phyloP scores from a whole-genome alignment of 176 grass and related monocot species.

The Tillandsia fasciculata region DNA sequence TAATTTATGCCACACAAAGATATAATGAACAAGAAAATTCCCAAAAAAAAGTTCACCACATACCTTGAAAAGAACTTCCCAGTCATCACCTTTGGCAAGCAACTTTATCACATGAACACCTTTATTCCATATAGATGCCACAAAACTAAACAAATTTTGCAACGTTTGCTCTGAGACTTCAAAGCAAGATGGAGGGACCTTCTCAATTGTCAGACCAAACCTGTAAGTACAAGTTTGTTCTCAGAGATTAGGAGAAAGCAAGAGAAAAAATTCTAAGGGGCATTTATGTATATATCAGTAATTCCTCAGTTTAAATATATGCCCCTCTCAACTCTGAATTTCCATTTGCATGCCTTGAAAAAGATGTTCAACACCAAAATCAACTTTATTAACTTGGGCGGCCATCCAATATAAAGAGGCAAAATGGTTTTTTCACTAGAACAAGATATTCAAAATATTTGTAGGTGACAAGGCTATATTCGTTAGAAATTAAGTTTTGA shows the following conservation, averaged over 20 bases:
- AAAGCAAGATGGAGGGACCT: constrained; percentile 63
- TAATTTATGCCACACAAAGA: background rate
- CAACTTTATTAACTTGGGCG: no score
- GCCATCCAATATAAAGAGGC: no score
- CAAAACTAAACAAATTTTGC: constrained; percentile 27
- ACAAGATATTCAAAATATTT: no score
- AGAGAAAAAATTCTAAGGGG: background rate
- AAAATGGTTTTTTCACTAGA: background rate
- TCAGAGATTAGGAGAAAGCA: background rate
- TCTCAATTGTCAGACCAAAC: constrained; percentile 63
- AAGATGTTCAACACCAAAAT: no score
- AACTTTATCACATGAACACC: constrained; percentile 48
- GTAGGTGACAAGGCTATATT: no score
- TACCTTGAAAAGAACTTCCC: constrained; percentile 69
- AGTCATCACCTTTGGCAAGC: constrained; percentile 72
- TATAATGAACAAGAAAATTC: background rate
- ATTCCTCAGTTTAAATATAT: no score
- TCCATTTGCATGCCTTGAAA: no score
- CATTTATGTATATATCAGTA: no score
- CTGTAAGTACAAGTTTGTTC: constrained; percentile 31
- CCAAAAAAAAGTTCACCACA: constrained; percentile 22
- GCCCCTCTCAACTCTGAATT: no score
- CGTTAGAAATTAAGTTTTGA: no score
- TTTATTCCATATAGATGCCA: constrained; percentile 70
- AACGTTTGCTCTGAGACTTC: constrained; percentile 44